Evolutionary conservation across 2,329 filamentous ascomycete genomes (phyloP).

Genomic region (Epicoccum sorghinum): DNA sequence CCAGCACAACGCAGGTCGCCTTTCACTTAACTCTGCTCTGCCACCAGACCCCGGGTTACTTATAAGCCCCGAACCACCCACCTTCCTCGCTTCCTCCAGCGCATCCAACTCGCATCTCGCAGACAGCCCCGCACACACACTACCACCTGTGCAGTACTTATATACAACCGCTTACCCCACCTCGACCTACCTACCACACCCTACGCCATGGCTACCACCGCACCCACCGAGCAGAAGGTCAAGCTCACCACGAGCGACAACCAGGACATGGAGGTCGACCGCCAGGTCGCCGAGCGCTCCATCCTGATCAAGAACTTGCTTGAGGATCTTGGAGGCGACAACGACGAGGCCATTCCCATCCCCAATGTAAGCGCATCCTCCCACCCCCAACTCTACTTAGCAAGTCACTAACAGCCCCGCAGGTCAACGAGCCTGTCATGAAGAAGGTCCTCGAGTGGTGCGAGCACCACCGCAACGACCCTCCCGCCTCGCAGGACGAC

Average conservation of each 20-base stretch:
- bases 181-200: conserved; percentile 13
- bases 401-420: conserved; percentile 33
- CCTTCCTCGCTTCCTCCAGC: conserved; percentile 10
- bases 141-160: conserved; percentile 4
- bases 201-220: conserved; percentile 30
- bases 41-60: conserved; percentile 9
- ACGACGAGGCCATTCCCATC: conserved; percentile 78
- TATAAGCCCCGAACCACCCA: conserved; percentile 19
- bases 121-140: background rate
- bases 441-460: conserved; percentile 99
- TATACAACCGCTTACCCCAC: conserved; percentile 26
- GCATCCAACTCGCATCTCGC: conserved; percentile 6
- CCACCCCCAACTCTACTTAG: background rate
- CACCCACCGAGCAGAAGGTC: conserved; percentile 33
- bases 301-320: conserved; percentile 98
- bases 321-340: conserved; percentile 78
- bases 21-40: conserved; percentile 5
- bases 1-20: conserved; percentile 16
- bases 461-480: conserved; percentile 90
- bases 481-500: conserved; percentile 80
- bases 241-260: conserved; percentile 55
- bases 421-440: conserved; percentile 89
- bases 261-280: conserved; percentile 60
- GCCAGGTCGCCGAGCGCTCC: conserved; percentile 85
- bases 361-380: conserved; percentile 63